Percentiles rank a stretch among this genome's conserved stretches.
phyloP scores from a whole-genome alignment of 345 rosid genomes.

The Citrus glauca region DNA sequence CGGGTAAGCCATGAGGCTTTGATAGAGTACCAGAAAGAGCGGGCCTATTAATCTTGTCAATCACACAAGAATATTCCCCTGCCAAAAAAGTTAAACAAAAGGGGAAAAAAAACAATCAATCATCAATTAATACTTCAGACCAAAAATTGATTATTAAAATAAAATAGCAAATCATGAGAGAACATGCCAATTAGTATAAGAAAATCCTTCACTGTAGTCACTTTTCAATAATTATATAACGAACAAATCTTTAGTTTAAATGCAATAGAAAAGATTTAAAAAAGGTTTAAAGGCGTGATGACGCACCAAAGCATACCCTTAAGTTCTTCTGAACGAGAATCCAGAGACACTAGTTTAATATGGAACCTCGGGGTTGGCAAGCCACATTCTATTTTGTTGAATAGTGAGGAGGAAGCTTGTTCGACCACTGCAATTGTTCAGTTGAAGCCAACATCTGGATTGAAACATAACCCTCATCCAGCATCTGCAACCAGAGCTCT shows the following conservation, averaged over 20 bases:
- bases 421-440: neutral
- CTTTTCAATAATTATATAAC: neutral
- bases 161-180: neutral
- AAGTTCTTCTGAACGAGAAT: neutral
- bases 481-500: slow-evolving; percentile 44
- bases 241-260: neutral
- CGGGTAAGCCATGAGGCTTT: too few relatives aligned
- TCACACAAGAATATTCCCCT: neutral
- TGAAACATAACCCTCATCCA: slow-evolving; percentile 32
- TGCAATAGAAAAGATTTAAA: neutral
- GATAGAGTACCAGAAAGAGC: neutral
- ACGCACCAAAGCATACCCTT: neutral
- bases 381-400: neutral
- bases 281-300: neutral
- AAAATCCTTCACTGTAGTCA: neutral
- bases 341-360: neutral
- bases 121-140: neutral
- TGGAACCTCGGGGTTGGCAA: neutral
- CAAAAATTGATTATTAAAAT: neutral
- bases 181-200: neutral
- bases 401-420: neutral
- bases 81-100: neutral
- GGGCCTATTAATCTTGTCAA: neutral
- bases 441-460: slow-evolving; percentile 19
- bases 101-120: neutral